Evolutionary conservation across 805 yeast genomes (phyloP).

Genomic region (Candida golubevii): DNA sequence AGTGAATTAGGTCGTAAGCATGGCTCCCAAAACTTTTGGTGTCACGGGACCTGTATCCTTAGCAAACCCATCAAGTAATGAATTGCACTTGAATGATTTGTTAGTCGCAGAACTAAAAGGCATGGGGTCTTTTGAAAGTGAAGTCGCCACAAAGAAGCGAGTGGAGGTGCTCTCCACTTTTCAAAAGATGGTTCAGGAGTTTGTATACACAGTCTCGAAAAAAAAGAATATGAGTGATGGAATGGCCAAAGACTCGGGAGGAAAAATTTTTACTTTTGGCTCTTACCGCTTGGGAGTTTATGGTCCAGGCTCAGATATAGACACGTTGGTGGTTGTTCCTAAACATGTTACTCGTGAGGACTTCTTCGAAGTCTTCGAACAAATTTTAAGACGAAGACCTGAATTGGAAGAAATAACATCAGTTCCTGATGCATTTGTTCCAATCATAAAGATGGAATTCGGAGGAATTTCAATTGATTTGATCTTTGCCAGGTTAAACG

Average conservation of each 20-base stretch:
- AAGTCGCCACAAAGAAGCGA: conserved; percentile 76
- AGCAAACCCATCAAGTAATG: conserved; percentile 82
- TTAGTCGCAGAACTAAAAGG: conserved; percentile 74
- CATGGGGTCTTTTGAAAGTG: conserved; percentile 87
- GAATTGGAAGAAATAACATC: conserved; percentile 89
- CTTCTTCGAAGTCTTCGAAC: conserved; percentile 78
- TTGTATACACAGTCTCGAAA: conserved; percentile 77
- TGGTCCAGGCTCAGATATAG: conserved; percentile 98
- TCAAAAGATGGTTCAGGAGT: conserved; percentile 72
- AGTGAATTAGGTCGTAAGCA: background rate
- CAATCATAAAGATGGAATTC: conserved; percentile 85
- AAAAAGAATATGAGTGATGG: conserved; percentile 93
- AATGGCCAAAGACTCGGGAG: conserved; percentile 97
- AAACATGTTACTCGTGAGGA: conserved; percentile 90
- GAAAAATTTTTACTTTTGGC: conserved; percentile 94
- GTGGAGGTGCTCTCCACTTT: conserved; percentile 65
- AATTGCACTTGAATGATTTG: conserved; percentile 67
- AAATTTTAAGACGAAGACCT: conserved; percentile 61
- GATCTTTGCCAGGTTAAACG: conserved; percentile 75
- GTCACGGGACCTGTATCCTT: conserved; percentile 60
- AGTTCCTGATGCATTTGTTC: conserved; percentile 98
- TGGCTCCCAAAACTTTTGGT: conserved; percentile 1
- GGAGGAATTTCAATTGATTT: conserved; percentile 92
- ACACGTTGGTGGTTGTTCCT: conserved; percentile 93
- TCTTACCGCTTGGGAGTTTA: conserved; percentile 93